phyloP scores from a whole-genome alignment of 768 basidiomycete genomes.

The Leccinum longicurvipes region DNA sequence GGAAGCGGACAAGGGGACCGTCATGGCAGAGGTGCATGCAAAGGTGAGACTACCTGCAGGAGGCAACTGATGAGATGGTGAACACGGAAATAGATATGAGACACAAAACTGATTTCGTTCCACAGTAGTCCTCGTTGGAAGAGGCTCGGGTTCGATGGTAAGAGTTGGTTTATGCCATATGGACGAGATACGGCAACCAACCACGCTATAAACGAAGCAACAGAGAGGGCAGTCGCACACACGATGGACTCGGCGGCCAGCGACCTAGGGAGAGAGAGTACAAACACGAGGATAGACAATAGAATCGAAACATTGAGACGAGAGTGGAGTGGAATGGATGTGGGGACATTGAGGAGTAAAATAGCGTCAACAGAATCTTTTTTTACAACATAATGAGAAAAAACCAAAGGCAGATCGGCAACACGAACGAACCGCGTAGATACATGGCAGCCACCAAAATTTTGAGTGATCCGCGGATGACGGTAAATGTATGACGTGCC shows the following conservation, averaged over 20 bases:
- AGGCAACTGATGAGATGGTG: conserved; percentile 2
- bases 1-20: conserved; percentile 63
- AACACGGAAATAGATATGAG: neutral
- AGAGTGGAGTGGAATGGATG: conserved; percentile 31
- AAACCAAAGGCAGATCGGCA: neutral
- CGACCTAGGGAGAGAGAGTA: conserved; percentile 53
- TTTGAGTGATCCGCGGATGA: conserved; percentile 43
- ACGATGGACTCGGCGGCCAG: conserved; percentile 52
- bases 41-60: conserved; percentile 54
- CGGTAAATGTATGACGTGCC: conserved; percentile 44
- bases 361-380: conserved; percentile 55
- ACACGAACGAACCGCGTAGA: conserved; percentile 53
- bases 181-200: conserved; percentile 50
- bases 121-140: conserved; percentile 49
- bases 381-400: conserved; percentile 9
- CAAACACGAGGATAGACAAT: conserved; percentile 43
- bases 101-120: conserved; percentile 60
- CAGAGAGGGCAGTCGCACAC: conserved; percentile 57
- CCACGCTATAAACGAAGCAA: conserved; percentile 62
- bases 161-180: conserved; percentile 45
- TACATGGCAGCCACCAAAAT: conserved; percentile 58
- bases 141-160: conserved; percentile 33
- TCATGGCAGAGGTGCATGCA: conserved; percentile 61
- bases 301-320: conserved; percentile 40
- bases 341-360: conserved; percentile 44